A percentile compares a stretch with the other conserved stretches of the same genome.
Evolutionary conservation across 192 early-diverging fungal genomes (phyloP).

Genomic region (Coemansia aciculifera): DNA sequence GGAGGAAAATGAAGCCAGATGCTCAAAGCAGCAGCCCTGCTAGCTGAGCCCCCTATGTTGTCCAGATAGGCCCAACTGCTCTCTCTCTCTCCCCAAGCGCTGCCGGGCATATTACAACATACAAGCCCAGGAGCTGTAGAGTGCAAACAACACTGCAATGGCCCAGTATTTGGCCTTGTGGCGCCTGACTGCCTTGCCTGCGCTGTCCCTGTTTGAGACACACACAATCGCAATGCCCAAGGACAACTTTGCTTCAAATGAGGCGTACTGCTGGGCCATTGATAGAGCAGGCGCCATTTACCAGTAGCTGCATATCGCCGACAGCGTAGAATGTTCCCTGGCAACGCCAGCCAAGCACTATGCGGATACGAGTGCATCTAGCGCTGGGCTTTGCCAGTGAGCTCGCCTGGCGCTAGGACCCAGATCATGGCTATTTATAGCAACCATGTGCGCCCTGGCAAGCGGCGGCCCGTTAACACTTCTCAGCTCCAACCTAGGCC

Average conservation of each 20-base stretch:
- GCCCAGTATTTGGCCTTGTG: background rate
- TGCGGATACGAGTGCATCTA: background rate
- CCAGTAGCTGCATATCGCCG: constrained; percentile 8
- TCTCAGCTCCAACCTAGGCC: background rate
- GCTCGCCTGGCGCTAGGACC: background rate
- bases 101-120: background rate
- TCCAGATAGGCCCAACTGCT: background rate
- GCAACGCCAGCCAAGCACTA: background rate
- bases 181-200: constrained; percentile 1
- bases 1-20: background rate
- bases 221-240: constrained; percentile 3
- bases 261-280: constrained; percentile 7
- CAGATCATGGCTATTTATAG: constrained; percentile 2
- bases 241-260: background rate
- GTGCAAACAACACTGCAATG: constrained; percentile 3
- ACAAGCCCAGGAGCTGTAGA: background rate
- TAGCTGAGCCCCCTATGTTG: background rate
- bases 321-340: background rate
- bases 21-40: background rate
- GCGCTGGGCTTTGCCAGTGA: background rate
- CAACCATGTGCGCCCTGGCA: background rate
- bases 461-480: background rate
- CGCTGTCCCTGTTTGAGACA: constrained; percentile 2
- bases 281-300: constrained; percentile 6
- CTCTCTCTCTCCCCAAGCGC: background rate